Evolutionary conservation across 495 filamentous ascomycete genomes (phyloP), one percentile per base, ranked within the genome.

Genomic region (Lasiosphaeris hirsuta): DNA sequence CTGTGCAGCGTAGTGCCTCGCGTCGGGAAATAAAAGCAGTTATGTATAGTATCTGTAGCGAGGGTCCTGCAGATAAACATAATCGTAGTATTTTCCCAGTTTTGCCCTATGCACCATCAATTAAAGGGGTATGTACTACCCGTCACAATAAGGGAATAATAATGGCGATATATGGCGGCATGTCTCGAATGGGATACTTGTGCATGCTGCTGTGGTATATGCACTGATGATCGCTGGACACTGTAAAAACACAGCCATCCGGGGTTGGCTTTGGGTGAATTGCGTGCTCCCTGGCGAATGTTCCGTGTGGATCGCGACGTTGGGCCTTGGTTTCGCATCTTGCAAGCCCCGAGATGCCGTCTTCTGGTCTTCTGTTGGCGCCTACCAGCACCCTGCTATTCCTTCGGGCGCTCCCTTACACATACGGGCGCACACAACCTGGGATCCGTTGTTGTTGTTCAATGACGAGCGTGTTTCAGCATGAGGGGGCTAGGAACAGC

Each of bases 401-500:
- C 43, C 43, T 23, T 46, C 30, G n/a, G 43, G 15, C 11, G 43
- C 15, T 17, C 43, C 17, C 46, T 15, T 10, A 11, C 46, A 19
- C 15, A 13, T 7, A 8, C 15, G 15, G 8, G 7, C 44, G 44
- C 7, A 49, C 19, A 35, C 33, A 49, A 49, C 46, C 46, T 3
- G 46, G 46, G 46, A 49, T 36, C 46, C 33, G 10, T 33, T 33
- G 33, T 49, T 8, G n/a, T 49, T 19, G 33, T 11, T 49, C 19
- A 33, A 49, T 49, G 46, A 49, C 46, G 46, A 49, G 46, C 19
- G 46, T 49, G 46, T 49, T 49, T 49, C 46, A 49, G 46, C 19
- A 33, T 36, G 46, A 36, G 46, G 46, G 23, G 35, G 46, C 23
- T 3, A 36, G 23, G 23, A 4, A 49, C 33, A 23, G 45, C 17